phyloP scores from a whole-genome alignment of 1,284 basidiomycete species.

The Moesziomyces globuligerus region DNA sequence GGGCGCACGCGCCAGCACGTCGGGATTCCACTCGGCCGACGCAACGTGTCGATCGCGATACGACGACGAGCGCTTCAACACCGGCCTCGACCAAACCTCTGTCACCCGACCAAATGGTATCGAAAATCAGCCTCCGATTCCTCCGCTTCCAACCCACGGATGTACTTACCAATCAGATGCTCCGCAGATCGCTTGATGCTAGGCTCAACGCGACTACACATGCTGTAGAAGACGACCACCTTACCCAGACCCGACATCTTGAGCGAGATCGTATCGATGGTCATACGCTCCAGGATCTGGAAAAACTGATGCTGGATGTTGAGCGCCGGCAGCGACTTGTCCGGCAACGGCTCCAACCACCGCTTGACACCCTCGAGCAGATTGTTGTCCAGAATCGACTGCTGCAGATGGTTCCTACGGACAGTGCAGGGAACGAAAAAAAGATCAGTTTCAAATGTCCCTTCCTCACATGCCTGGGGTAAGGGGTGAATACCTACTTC shows the following conservation, averaged over 20 bases:
- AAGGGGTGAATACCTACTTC: no score
- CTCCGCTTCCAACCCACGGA: no score
- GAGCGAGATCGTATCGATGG: constrained; percentile 88
- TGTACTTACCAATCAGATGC: constrained; percentile 78
- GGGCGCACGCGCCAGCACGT: constrained; percentile 29
- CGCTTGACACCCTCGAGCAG: constrained; percentile 86
- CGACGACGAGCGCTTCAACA: constrained; percentile 61
- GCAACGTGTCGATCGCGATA: constrained; percentile 62
- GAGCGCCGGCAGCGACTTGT: constrained; percentile 89
- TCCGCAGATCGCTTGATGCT: constrained; percentile 83
- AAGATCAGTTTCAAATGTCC: no score
- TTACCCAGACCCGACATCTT: constrained; percentile 92
- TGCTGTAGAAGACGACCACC: constrained; percentile 93
- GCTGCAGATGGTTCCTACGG: constrained; percentile 80
- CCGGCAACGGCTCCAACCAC: constrained; percentile 95
- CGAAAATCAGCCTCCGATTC: no score
- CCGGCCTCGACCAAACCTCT: constrained; percentile 66
- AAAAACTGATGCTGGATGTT: constrained; percentile 96
- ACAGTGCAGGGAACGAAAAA: background rate
- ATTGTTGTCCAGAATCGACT: constrained; percentile 95
- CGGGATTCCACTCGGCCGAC: constrained; percentile 54
- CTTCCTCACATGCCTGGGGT: no score
- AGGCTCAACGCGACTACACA: constrained; percentile 82
- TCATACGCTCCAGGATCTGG: constrained; percentile 79
- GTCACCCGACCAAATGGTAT: background rate